Base-by-base conservation (phyloP, 805 yeast genomes). In the Candida pseudofarinosa region DNA sequence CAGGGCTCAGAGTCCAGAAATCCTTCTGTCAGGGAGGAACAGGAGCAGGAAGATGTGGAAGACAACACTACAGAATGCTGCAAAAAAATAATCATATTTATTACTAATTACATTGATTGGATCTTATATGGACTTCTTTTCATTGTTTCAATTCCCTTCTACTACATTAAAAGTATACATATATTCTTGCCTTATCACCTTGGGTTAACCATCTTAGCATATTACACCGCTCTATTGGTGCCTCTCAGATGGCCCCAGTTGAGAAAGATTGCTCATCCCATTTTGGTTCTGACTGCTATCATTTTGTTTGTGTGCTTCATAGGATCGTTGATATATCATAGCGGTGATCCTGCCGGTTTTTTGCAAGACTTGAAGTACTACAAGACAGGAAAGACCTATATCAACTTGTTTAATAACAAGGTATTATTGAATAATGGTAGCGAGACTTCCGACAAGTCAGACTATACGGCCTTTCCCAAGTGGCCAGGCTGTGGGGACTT, bases 401-500 rank as follows among this genome's bases (percentile, higher is more conserved):
- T 82, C 36, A 63, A 73, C 43, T 67, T 86, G 19, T 83, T 84
- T 58, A 74, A 74, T 50, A 58, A 64, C 19, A 47, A 61, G 17
- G 52, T 58, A 3, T 39, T 62, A 50, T 46, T 60, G 35, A 54
- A 66, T 30, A 61, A 54, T 33, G 67, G 70, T 4, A 50, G 59
- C 18, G 40, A 44, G 4, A 37, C 32, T n/a, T 46, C 47, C 13
- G 44, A 46, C 12, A 37, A 39, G 1, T 47, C 44, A 12, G 53
- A 57, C 34, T 54, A 44, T 33, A 66, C 74, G 0, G 53, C 60
- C 3, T 60, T 66, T 2, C 70, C 73, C 1, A 56, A 60, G 16
- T 74, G 79, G 76, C 93, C 95, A 0, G 95, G 95, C 0, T 86
- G 90, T 12, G 95, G 95, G 2, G 95, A 86, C 55, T 68, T 86